Base-by-base conservation (phyloP, 306 rosid genomes). In the Oemleria cerasiformis region DNA sequence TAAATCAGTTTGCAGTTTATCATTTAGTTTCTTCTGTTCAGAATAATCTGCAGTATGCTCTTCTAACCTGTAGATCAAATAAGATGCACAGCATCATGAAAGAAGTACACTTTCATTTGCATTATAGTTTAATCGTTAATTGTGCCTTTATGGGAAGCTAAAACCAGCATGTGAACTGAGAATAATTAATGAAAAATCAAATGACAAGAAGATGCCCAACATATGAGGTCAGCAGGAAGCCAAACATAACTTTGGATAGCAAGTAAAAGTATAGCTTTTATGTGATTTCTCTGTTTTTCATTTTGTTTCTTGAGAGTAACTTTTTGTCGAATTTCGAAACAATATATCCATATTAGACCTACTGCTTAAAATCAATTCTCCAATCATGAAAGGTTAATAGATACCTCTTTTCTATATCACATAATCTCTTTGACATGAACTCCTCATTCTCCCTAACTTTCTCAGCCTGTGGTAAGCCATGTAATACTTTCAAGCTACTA, bases 401-500 rank as follows among this genome's bases (percentile, higher is more conserved):
- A 67, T 81, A 94, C 99, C 97, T 91, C 78, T 81, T 83, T 65
- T 86, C 86, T 70, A 89, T 64, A 53, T 71, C 87, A 71, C 69
- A 63, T 57, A 86, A 76, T 77, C 75, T 88, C 70, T 84, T 85
- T 4, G 82, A 79, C 86, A 86, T 67, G 10, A 75, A 62, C 74
- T 91, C 99, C 87, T 87, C 96, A 44, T 85, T 89, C 83, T 94
- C 99, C 87, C 83, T 94, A 23, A 92, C 97, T 78, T 85, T 91
- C 83, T 91, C 97, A 70, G 99, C 97, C 97, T 94, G 84, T 74
- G 63, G 55, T 63, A 81, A 71, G 63, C 61, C 73, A 70, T 36
- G 53, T 14, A 68, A 57, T 70, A 84, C 53, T 21, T 74, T 82
- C 41, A 79, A 73, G 78, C 65, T 21, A 67, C 56, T 7, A 55